phyloP scores from a whole-genome alignment of 495 filamentous ascomycete species.

The Penicillium manginii region DNA sequence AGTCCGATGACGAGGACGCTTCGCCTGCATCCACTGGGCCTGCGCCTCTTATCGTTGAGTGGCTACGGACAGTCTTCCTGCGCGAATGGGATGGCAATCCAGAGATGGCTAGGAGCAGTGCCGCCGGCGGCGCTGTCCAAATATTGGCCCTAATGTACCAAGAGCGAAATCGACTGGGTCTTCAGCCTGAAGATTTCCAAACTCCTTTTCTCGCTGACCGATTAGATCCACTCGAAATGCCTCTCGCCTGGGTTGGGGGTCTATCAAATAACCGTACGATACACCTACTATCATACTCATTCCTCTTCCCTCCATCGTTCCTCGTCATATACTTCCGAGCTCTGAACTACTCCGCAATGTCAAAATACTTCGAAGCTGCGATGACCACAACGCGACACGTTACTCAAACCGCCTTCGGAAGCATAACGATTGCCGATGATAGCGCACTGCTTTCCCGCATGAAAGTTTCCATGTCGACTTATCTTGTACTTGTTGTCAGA shows the following conservation, averaged over 20 bases:
- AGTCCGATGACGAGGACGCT: constrained; percentile 37
- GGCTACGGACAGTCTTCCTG: constrained; percentile 74
- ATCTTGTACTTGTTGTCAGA: constrained; percentile 76
- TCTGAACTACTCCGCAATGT: constrained; percentile 87
- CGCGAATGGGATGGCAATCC: constrained; percentile 78
- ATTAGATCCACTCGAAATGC: constrained; percentile 75
- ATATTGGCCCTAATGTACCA: constrained; percentile 76
- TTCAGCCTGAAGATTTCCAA: constrained; percentile 70
- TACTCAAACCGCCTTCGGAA: constrained; percentile 57
- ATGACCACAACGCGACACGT: constrained; percentile 64
- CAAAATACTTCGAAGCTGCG: constrained; percentile 70
- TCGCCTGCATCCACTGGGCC: constrained; percentile 37
- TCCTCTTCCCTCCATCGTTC: constrained; percentile 72
- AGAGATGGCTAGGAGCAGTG: constrained; percentile 64
- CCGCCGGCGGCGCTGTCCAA: constrained; percentile 73
- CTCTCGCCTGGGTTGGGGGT: constrained; percentile 67
- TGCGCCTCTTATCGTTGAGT: constrained; percentile 69
- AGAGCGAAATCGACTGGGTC: constrained; percentile 62
- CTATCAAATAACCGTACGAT: constrained; percentile 61
- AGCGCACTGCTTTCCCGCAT: constrained; percentile 63
- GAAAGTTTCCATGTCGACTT: constrained; percentile 65
- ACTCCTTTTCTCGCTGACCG: constrained; percentile 76
- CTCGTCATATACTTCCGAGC: constrained; percentile 85
- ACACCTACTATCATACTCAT: constrained; percentile 81
- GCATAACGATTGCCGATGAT: constrained; percentile 45